These are phyloP conservation scores for Skeletonema tropicum DNA, from an alignment of 108 stramenopile genomes.

Conservation along the genomic window DNA sequence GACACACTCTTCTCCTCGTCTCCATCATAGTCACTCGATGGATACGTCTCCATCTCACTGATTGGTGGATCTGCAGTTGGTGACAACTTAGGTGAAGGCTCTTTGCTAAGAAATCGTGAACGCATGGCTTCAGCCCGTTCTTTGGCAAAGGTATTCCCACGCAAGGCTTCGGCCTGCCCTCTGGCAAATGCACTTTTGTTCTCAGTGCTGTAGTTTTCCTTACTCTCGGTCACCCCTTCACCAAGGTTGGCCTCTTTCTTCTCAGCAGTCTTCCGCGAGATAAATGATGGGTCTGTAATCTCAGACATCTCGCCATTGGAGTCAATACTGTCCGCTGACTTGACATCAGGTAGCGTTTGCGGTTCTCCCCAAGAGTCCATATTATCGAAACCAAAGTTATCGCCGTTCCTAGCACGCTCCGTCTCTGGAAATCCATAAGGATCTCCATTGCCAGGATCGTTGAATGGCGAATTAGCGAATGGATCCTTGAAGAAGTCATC, in stretches of 20 bases:
- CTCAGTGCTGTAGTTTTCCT: slow-evolving; percentile 31
- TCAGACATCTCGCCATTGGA: slow-evolving; percentile 1
- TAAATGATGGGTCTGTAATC: background rate
- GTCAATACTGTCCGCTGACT: background rate
- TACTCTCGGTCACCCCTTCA: background rate
- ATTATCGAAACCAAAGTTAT: background rate
- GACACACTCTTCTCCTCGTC: slow-evolving; percentile 1
- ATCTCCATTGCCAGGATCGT: slow-evolving; percentile 15
- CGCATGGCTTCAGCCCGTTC: background rate
- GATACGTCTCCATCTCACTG: background rate
- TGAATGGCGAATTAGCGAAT: slow-evolving; percentile 29
- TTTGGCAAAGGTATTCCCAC: background rate
- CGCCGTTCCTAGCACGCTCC: slow-evolving; percentile 1
- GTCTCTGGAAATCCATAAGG: slow-evolving; percentile 36
- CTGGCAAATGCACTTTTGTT: background rate
- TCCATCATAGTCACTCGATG: background rate
- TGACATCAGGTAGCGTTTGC: background rate
- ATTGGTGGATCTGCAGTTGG: background rate
- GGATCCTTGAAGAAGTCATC: slow-evolving; percentile 39
- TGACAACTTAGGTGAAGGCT: background rate
- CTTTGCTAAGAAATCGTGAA: background rate
- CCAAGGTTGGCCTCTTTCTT: background rate
- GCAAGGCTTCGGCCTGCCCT: background rate
- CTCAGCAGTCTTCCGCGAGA: background rate
- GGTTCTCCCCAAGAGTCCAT: background rate